These are phyloP conservation scores for Clonostachys rosea DNA, from an alignment of 2,329 filamentous ascomycete species.

Conservation along the genomic window DNA sequence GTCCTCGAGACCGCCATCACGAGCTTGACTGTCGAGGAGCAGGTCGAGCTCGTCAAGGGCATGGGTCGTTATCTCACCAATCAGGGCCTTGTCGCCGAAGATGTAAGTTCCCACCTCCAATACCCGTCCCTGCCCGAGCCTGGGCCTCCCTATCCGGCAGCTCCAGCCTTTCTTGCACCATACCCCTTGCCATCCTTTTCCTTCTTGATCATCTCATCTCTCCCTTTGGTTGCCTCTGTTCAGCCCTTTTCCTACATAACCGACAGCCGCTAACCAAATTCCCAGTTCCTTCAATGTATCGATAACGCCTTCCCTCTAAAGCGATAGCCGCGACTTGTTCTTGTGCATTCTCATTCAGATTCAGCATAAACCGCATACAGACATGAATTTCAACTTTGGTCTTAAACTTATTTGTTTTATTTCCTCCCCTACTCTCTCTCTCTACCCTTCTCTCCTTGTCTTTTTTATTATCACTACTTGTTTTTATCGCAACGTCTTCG, in stretches of 20 bases:
- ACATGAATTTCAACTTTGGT: neutral
- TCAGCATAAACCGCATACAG: too few relatives aligned
- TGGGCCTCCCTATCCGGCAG: neutral
- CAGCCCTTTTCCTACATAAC: too few relatives aligned
- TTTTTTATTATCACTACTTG: too few relatives aligned
- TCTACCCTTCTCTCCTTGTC: too few relatives aligned
- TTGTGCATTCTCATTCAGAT: too few relatives aligned
- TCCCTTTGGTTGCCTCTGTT: too few relatives aligned
- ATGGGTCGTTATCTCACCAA: constrained; percentile 62
- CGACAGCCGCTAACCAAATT: neutral
- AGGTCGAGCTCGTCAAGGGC: constrained; percentile 72
- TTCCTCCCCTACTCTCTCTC: neutral
- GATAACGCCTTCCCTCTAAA: constrained; percentile 7
- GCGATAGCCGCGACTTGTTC: too few relatives aligned
- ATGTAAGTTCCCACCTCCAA: constrained; percentile 14
- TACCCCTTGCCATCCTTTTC: neutral
- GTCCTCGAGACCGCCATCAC: constrained; percentile 91
- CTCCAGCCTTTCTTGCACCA: constrained; percentile 1
- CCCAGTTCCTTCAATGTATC: constrained; percentile 11
- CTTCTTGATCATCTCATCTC: too few relatives aligned
- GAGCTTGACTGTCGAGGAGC: constrained; percentile 81
- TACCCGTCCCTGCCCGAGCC: constrained; percentile 8
- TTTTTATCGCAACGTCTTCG: too few relatives aligned
- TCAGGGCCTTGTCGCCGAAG: constrained; percentile 42
- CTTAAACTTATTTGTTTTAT: neutral